Conservation (phyloP, 306 rosid genomes). For the Carpinus fangiana region DNA sequence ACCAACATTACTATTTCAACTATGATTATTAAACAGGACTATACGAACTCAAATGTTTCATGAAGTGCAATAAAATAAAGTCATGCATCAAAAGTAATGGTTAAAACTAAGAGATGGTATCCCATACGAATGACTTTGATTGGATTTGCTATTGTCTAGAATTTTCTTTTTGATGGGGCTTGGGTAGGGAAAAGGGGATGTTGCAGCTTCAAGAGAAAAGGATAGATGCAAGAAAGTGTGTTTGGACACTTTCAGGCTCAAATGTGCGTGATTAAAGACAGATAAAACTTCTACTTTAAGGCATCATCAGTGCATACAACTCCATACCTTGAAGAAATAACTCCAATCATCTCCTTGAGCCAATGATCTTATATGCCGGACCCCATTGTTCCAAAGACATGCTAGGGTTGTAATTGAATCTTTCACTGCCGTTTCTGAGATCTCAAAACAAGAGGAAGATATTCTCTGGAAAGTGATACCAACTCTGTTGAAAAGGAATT, state of each 20-base stretch:
- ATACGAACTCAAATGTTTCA: not conserved
- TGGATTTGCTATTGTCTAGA: not conserved
- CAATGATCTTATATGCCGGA: slow-evolving; percentile 42
- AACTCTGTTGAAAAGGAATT: slow-evolving; percentile 46
- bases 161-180: not conserved
- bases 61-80: not conserved
- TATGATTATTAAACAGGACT: not conserved
- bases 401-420: slow-evolving; percentile 44
- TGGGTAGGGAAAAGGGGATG: not conserved
- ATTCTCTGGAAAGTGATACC: slow-evolving; percentile 44
- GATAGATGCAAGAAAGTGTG: not conserved
- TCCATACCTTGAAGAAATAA: slow-evolving; percentile 69
- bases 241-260: not conserved
- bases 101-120: not conserved
- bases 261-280: not conserved
- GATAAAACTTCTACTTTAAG: not conserved
- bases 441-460: slow-evolving; percentile 51
- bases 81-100: not conserved
- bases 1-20: not conserved
- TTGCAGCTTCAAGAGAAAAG: not conserved
- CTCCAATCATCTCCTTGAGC: slow-evolving; percentile 74
- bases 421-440: slow-evolving; percentile 43
- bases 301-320: not conserved
- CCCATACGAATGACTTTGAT: not conserved
- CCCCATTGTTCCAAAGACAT: slow-evolving; percentile 62